Percentiles rank a stretch among this genome's conserved stretches.
phyloP scores from a whole-genome alignment of 2,329 filamentous ascomycete species.

The Penicillium paneum region DNA sequence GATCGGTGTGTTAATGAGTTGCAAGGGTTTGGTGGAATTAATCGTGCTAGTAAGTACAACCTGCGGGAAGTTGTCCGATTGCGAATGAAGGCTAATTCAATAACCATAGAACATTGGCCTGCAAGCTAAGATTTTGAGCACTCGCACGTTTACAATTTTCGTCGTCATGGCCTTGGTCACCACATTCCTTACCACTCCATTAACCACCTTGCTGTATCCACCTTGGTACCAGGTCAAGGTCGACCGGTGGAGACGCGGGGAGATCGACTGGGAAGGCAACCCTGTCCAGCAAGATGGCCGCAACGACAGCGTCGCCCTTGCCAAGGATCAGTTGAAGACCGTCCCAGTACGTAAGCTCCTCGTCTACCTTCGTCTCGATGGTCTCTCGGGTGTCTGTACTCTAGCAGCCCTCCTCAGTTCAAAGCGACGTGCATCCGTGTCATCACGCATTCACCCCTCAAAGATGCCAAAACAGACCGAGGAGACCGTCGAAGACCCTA shows the following conservation, averaged over 20 bases:
- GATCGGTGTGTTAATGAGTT: conserved; percentile 91
- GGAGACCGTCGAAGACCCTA: conserved; percentile 23
- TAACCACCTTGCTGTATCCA: conserved; percentile 72
- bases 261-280: conserved; percentile 84
- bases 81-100: background rate
- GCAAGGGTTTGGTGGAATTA: conserved; percentile 89
- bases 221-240: conserved; percentile 72
- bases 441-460: conserved; percentile 35
- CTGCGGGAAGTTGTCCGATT: background rate
- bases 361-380: conserved; percentile 81
- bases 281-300: conserved; percentile 45
- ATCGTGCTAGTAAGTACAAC: conserved; percentile 71
- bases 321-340: conserved; percentile 50
- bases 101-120: conserved; percentile 67
- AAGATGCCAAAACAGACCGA: conserved; percentile 26
- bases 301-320: conserved; percentile 40
- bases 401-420: conserved; percentile 76
- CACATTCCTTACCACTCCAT: conserved; percentile 77
- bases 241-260: conserved; percentile 71
- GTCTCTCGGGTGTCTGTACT: conserved; percentile 75
- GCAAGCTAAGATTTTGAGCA: conserved; percentile 76
- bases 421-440: conserved; percentile 38
- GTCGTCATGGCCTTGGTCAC: conserved; percentile 90
- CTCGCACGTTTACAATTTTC: conserved; percentile 84
- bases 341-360: conserved; percentile 63